Evolutionary conservation across 805 yeast genomes (phyloP).

Genomic region (Candida piceae): DNA sequence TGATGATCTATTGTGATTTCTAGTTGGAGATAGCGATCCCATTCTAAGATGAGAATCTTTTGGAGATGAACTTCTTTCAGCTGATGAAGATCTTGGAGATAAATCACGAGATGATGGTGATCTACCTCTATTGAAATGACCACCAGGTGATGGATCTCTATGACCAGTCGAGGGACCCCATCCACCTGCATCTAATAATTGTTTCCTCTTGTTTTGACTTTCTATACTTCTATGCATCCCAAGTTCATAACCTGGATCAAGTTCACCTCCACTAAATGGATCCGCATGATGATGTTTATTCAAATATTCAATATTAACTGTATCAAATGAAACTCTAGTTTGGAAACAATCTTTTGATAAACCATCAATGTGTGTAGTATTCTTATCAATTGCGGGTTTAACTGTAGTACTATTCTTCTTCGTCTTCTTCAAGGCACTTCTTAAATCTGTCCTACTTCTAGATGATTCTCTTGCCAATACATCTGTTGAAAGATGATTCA

Average conservation of each 20-base stretch:
- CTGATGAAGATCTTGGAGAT: slow-evolving; percentile 11
- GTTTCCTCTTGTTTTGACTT: slow-evolving; percentile 6
- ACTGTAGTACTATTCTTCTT: background rate
- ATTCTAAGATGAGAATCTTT: slow-evolving; percentile 4
- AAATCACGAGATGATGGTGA: slow-evolving; percentile 16
- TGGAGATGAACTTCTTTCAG: slow-evolving; percentile 24
- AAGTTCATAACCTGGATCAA: slow-evolving; percentile 18
- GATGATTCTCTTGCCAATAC: slow-evolving; percentile 1
- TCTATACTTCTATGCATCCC: slow-evolving; percentile 11
- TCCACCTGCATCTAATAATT: slow-evolving; percentile 16
- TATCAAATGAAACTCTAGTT: slow-evolving; percentile 47
- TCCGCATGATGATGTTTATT: slow-evolving; percentile 17
- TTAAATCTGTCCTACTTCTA: background rate
- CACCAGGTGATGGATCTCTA: slow-evolving; percentile 20
- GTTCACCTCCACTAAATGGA: slow-evolving; percentile 11
- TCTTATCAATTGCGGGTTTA: background rate
- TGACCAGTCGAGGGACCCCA: slow-evolving; percentile 20
- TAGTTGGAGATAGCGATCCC: slow-evolving; percentile 20
- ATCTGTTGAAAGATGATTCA: slow-evolving; percentile 3
- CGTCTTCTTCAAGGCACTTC: slow-evolving; percentile 1
- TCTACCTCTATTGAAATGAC: slow-evolving; percentile 12
- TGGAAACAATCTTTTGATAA: slow-evolving; percentile 7
- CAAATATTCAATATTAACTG: slow-evolving; percentile 37
- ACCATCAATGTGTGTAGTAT: background rate
- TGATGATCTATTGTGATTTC: slow-evolving; percentile 7